These are phyloP conservation scores for Aurinia saxatilis DNA, from an alignment of 345 rosid genomes.

Conservation along the genomic window DNA sequence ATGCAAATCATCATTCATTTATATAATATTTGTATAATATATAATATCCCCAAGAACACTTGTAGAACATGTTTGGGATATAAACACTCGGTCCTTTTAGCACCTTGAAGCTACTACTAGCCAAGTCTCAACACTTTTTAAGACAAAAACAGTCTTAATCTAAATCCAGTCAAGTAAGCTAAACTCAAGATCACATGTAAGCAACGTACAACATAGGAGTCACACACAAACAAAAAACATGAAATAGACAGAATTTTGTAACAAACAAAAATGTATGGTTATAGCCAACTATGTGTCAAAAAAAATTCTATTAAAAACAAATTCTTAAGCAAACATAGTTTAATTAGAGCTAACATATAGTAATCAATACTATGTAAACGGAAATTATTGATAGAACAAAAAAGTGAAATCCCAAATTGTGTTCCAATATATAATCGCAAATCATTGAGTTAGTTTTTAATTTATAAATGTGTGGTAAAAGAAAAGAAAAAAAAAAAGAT, in stretches of 20 bases:
- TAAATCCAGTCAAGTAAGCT: conserved; percentile 14
- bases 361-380: neutral
- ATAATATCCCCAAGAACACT: conserved; percentile 9
- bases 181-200: conserved; percentile 14
- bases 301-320: too few relatives aligned
- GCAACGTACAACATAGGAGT: conserved; percentile 19
- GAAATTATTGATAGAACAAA: neutral
- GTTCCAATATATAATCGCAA: neutral
- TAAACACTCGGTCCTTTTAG: conserved; percentile 9
- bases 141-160: conserved; percentile 8
- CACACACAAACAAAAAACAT: conserved; percentile 15
- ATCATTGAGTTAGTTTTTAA: neutral
- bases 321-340: too few relatives aligned
- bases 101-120: conserved; percentile 21
- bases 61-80: conserved; percentile 5
- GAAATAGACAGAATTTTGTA: neutral
- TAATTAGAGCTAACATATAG: too few relatives aligned
- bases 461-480: too few relatives aligned
- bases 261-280: neutral
- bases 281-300: conserved; percentile 1
- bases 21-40: neutral
- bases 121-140: conserved; percentile 21
- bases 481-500: neutral
- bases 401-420: neutral
- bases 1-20: conserved; percentile 31